phyloP scores from a whole-genome alignment of 805 yeast genomes.

The Cyberlindnera mississippiensis region DNA sequence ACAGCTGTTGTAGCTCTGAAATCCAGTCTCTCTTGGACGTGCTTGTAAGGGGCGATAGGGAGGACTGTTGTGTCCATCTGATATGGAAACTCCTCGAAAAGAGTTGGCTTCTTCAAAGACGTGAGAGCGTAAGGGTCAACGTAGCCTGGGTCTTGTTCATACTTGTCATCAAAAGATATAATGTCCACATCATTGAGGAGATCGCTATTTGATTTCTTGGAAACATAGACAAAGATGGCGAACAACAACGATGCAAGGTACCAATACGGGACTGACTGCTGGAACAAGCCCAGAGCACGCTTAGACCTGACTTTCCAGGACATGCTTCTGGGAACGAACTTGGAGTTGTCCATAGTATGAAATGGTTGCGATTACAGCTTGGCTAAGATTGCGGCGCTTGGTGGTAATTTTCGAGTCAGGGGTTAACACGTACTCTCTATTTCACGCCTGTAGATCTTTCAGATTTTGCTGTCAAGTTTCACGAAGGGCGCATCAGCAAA shows the following conservation, averaged over 20 bases:
- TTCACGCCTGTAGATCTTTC: too few species aligned
- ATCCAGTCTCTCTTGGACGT: slow-evolving; percentile 33
- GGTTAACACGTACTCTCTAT: too few species aligned
- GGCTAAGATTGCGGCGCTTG: too few species aligned
- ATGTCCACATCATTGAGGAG: slow-evolving; percentile 14
- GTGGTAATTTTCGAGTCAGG: too few species aligned
- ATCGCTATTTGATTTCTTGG: slow-evolving; percentile 6
- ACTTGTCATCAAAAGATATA: slow-evolving; percentile 17
- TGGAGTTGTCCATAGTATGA: slow-evolving; percentile 5
- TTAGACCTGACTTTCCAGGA: slow-evolving; percentile 8
- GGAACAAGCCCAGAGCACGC: slow-evolving; percentile 6
- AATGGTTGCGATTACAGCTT: too few species aligned
- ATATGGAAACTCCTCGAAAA: slow-evolving; percentile 30
- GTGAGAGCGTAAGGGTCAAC: slow-evolving; percentile 20
- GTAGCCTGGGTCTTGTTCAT: slow-evolving; percentile 18
- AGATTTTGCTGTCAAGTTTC: too few species aligned
- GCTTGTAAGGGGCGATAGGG: slow-evolving; percentile 37
- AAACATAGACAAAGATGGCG: slow-evolving; percentile 20
- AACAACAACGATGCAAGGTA: slow-evolving; percentile 18
- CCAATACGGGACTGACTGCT: slow-evolving; percentile 20
- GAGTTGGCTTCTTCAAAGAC: slow-evolving; percentile 17
- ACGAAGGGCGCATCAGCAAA: too few species aligned
- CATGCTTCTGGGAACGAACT: slow-evolving; percentile 8
- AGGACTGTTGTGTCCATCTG: slow-evolving; percentile 29
- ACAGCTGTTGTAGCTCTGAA: slow-evolving; percentile 32